Evolutionary conservation across 2,329 filamentous ascomycete species (phyloP).

Genomic region (Tolypocladium endophyticum): DNA sequence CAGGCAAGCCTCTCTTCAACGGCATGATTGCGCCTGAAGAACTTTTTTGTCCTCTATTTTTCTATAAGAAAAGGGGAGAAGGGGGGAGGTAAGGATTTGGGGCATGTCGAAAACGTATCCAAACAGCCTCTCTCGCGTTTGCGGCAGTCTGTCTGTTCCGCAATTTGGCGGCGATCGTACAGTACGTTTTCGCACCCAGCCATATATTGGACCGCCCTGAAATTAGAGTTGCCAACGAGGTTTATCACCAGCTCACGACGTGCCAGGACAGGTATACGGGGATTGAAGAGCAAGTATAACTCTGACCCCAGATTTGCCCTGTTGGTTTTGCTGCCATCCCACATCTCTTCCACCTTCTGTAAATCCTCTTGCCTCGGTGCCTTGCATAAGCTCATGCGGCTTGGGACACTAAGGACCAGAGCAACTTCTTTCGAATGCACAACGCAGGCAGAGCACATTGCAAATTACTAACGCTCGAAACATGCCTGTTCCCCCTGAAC

Average conservation of each 20-base stretch:
- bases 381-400: not conserved
- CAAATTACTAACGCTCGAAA: not conserved
- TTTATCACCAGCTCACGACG: not conserved
- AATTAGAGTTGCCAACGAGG: not conserved
- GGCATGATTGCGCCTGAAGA: no score
- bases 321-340: not conserved
- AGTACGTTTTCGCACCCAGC: not conserved
- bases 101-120: no score
- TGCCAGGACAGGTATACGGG: not conserved
- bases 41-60: no score
- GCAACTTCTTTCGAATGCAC: not conserved
- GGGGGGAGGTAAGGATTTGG: no score
- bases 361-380: not conserved
- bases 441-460: not conserved
- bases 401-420: not conserved
- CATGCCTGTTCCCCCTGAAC: not conserved
- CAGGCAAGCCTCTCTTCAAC: no score
- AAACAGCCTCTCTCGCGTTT: not conserved
- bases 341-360: not conserved
- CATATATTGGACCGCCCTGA: not conserved
- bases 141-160: not conserved
- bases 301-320: not conserved
- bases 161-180: not conserved
- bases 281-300: not conserved
- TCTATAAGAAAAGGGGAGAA: no score